Base-by-base conservation (phyloP, 495 filamentous ascomycete genomes). In the Annulohypoxylon bovei region DNA sequence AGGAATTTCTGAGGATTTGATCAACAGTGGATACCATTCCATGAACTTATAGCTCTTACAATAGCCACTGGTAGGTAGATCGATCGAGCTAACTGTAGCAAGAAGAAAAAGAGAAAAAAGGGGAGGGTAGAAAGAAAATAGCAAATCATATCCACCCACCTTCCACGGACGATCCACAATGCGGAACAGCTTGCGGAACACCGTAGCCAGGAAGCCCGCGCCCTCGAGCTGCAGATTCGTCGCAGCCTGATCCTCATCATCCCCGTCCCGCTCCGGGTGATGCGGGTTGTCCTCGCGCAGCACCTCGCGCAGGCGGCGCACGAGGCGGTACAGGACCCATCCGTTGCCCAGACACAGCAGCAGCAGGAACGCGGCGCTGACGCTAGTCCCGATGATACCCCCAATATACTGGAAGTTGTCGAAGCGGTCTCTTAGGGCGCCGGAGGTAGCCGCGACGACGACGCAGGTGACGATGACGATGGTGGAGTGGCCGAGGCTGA, bases 101-200 rank as follows among this genome's bases (percentile, higher is more conserved):
- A 32, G 30, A 8, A 32, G 18, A 11, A 62, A 44, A 16, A 8
- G 47, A 46, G 9, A 46, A 44, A 44, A 33, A 32, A 37, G 27
- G 12, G 40, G 12, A 18, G 20, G n/a, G 11, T 20, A 11, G 27
- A 8, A 12, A 35, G n/a, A 44, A 32, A 22, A 25, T 16, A 20
- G n/a, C 12, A 56, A 39, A 4, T 6, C 3, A 27, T 35, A 25
- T n/a, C 16, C 2, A 30, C 49, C 22, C 47, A 71, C 68, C 54
- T 99, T 99, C 95, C 95, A 99, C 0, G 94, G 93, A 75, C 91
- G 81, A 76, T 99, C 92, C 75, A 99, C 90, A 20, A 97, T 76
- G 64, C 87, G 89, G 81, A 98, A 97, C 78, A 94, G 81, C 56
- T 83, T 88, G 68, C 90, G 88, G 52, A 97, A 88, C 8, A 97